phyloP scores from a whole-genome alignment of 495 filamentous ascomycete species.

The Annulohypoxylon maeteangense region DNA sequence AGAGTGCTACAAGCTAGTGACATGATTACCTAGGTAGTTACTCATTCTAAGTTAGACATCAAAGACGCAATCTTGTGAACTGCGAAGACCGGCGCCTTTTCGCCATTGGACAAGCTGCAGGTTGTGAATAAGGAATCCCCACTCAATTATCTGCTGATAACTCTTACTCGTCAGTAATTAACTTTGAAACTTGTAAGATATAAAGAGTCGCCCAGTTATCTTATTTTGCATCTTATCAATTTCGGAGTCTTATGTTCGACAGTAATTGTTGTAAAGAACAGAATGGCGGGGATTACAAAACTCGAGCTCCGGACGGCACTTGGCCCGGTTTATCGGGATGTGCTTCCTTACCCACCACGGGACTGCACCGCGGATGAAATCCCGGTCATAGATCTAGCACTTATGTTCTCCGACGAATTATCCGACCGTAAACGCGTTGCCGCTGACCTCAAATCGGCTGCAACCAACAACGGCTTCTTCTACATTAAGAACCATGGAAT shows the following conservation, averaged over 20 bases:
- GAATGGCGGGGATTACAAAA: constrained; percentile 46
- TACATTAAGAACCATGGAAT: constrained; percentile 68
- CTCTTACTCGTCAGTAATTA: background rate
- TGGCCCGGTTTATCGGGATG: constrained; percentile 54
- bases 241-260: background rate
- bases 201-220: background rate
- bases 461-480: constrained; percentile 64
- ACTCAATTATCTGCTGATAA: constrained; percentile 18
- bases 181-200: constrained; percentile 2
- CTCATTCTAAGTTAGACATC: background rate
- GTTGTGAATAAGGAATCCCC: constrained; percentile 19
- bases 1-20: background rate
- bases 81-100: constrained; percentile 5
- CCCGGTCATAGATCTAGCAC: constrained; percentile 62
- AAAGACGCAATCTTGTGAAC: constrained; percentile 1
- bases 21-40: background rate
- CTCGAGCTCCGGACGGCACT: constrained; percentile 55
- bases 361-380: constrained; percentile 64
- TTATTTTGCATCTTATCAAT: background rate
- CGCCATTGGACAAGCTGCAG: constrained; percentile 18
- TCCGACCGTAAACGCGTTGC: constrained; percentile 55
- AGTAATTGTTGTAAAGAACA: background rate
- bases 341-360: constrained; percentile 49
- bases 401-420: constrained; percentile 52
- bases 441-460: constrained; percentile 53